Base-by-base conservation (phyloP, 2,329 filamentous ascomycete species). In the Botrytis paeoniae region DNA sequence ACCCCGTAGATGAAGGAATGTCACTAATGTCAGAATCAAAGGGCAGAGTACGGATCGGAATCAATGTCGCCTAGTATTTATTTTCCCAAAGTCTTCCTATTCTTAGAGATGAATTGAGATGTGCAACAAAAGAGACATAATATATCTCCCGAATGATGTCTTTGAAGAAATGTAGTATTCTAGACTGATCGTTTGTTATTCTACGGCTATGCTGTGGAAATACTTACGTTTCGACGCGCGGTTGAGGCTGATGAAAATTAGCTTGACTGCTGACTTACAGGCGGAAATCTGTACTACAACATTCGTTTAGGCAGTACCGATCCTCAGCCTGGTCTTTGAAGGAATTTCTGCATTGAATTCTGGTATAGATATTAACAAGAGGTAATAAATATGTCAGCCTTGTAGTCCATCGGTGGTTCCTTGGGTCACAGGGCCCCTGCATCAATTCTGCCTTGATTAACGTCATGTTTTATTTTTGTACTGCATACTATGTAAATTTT, bases 71-170 rank as follows among this genome's bases (percentile, higher is more conserved):
- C 12, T n/a, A 54, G 25, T n/a, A 54, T n/a, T n/a, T 16, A 16
- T 7, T 25, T 51, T 25, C 10, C 45, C 22, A 51, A 14, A 25
- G 45, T 4, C 45, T 10, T 51, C 22, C 45, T 51, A 51, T 51
- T 54, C 16, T 54, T 54, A 54, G 48, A 54, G 48, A 54, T 3
- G 25, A 16, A n/a, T 51, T n/a, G 25, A 54, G 48, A 54, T 7
- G 5, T 54, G 25, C 48, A 54, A 54, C 25, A 54, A 54, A 16
- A 54, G 12, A 54, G 5, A n/a, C 2, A n/a, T 0, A 16, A 54
- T 7, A 0, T 16, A 54, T 54, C 5, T 51, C 0, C 12, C 12
- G 5, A 12, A 54, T n/a, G 5, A 54, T n/a, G 0, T 0, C n/a
- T n/a, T 3, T 16, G 25, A 16, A n/a, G 12, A 54, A 54, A 54